Conservation (phyloP, 805 yeast genomes). For the Allodekkera sacchari region DNA sequence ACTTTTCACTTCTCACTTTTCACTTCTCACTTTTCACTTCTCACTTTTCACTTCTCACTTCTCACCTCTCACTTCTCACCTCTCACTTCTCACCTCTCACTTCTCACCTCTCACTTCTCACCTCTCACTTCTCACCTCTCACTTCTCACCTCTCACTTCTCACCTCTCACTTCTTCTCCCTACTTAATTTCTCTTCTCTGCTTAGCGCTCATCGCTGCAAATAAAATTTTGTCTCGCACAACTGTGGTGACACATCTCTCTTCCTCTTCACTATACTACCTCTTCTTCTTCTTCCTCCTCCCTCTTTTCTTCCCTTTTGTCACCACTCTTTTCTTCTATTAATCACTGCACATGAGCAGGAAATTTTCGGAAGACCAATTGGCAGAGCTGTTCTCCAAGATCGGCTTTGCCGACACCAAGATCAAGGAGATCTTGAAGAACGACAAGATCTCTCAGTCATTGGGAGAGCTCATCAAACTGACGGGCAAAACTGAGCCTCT, state of each 20-base stretch:
- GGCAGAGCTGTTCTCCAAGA: slow-evolving; percentile 27
- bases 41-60: too few species aligned
- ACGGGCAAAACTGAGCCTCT: slow-evolving; percentile 25
- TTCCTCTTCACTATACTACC: neutral
- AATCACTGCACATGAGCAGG: neutral
- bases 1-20: too few species aligned
- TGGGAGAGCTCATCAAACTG: slow-evolving; percentile 49
- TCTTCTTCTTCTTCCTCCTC: neutral
- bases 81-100: too few species aligned
- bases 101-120: too few species aligned
- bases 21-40: too few species aligned
- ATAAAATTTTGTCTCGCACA: too few species aligned
- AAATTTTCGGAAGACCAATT: slow-evolving; percentile 18
- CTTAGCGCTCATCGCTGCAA: too few species aligned
- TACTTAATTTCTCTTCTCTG: too few species aligned
- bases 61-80: too few species aligned
- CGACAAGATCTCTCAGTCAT: slow-evolving; percentile 69
- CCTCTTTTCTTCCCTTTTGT: neutral
- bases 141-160: too few species aligned
- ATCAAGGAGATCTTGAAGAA: slow-evolving; percentile 77
- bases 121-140: too few species aligned
- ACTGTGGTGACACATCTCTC: neutral
- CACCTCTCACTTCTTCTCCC: too few species aligned
- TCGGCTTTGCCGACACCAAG: slow-evolving; percentile 69
- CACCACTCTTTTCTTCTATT: slow-evolving; percentile 1